Conservation (phyloP, 345 rosid genomes). For the Melaleuca alternifolia region DNA sequence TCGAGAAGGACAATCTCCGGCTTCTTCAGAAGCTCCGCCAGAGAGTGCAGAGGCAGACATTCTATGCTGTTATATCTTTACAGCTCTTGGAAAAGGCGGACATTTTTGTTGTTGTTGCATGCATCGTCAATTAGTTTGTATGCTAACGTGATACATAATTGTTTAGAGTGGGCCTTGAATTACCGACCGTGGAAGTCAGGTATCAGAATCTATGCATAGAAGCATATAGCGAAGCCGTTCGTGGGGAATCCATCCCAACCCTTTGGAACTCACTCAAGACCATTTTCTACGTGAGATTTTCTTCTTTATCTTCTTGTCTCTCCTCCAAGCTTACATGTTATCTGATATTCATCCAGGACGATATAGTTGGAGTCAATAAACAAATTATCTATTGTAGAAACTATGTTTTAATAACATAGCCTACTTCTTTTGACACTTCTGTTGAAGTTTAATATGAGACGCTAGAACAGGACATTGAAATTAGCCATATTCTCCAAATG, state of each 20-base stretch:
- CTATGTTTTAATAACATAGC: neutral
- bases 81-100: neutral
- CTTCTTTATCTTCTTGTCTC: neutral
- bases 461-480: neutral
- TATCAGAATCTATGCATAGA: slow-evolving; percentile 17
- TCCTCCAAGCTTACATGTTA: neutral
- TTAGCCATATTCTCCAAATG: neutral
- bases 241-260: slow-evolving; percentile 27
- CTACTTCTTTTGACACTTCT: neutral
- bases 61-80: no score
- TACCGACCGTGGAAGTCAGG: slow-evolving; percentile 28
- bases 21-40: slow-evolving; percentile 21
- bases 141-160: neutral
- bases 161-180: slow-evolving; percentile 20
- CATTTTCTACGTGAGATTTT: slow-evolving; percentile 14
- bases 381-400: neutral
- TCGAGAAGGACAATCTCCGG: slow-evolving; percentile 27
- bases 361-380: neutral
- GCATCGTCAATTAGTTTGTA: neutral
- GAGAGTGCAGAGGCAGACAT: slow-evolving; percentile 3
- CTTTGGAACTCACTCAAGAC: slow-evolving; percentile 23
- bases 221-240: slow-evolving; percentile 21
- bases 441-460: neutral
- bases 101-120: neutral
- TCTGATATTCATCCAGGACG: neutral